phyloP scores from a whole-genome alignment of 345 rosid genomes.

The Rhizophora apiculata region DNA sequence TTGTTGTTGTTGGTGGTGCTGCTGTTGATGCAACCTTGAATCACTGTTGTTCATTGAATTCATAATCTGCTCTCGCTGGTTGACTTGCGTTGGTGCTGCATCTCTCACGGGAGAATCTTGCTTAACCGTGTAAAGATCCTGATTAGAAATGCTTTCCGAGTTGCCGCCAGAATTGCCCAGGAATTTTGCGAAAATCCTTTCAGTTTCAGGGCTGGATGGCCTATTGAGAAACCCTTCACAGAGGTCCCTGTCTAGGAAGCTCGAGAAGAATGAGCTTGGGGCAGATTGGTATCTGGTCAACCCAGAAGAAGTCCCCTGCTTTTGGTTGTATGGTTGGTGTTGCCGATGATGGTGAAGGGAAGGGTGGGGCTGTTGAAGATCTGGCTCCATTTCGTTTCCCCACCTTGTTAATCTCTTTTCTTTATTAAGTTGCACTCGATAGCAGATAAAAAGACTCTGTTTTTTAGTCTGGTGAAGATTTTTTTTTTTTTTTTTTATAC shows the following conservation, averaged over 20 bases:
- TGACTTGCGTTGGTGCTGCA: conserved; percentile 11
- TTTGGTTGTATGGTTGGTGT: conserved; percentile 41
- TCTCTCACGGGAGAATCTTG: conserved; percentile 35
- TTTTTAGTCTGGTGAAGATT: not conserved
- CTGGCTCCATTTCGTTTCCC: conserved; percentile 49
- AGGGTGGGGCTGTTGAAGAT: conserved; percentile 40
- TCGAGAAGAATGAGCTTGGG: conserved; percentile 54
- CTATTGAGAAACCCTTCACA: conserved; percentile 55
- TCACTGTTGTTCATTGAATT: conserved; percentile 21
- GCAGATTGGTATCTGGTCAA: conserved; percentile 65
- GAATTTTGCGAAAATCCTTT: conserved; percentile 50
- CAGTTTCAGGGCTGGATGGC: conserved; percentile 66
- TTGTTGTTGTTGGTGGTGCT: conserved; percentile 21
- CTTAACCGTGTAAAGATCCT: conserved; percentile 2
- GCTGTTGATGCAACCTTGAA: conserved; percentile 18
- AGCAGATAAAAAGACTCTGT: too few relatives aligned
- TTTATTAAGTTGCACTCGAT: not conserved
- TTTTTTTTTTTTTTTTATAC: not conserved
- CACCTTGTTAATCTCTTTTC: not conserved
- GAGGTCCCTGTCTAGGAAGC: conserved; percentile 42
- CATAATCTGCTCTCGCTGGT: conserved; percentile 28
- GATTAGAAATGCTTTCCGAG: conserved; percentile 25
- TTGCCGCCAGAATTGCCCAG: conserved; percentile 37
- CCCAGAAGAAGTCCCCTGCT: conserved; percentile 39
- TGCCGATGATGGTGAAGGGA: conserved; percentile 31